Conservation (phyloP, 2,329 filamentous ascomycete genomes). For the Trichoderma sp. region DNA sequence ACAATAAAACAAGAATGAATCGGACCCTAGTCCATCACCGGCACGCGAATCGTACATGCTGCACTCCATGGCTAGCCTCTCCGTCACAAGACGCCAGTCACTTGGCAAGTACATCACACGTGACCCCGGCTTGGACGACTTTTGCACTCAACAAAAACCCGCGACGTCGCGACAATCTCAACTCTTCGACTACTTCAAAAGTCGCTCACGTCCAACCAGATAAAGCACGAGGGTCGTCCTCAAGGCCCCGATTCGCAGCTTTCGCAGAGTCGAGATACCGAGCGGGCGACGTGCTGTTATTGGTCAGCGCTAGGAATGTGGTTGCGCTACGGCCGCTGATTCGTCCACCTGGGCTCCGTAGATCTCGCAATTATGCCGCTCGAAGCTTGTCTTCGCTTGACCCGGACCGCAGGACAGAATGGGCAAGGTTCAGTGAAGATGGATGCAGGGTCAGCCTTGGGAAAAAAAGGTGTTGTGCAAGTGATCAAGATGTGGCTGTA, state of each 20-base stretch:
- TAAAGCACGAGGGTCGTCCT: constrained; percentile 17
- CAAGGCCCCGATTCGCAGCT: constrained; percentile 11
- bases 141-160: not conserved
- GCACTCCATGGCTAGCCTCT: constrained; percentile 10
- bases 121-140: not conserved
- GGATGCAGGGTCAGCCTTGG: not conserved
- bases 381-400: not conserved
- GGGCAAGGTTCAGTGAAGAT: not conserved
- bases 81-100: constrained; percentile 1
- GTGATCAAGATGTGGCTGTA: not conserved
- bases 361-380: not conserved
- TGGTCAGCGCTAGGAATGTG: constrained; percentile 25
- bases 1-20: not conserved
- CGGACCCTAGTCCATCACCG: not conserved
- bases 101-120: not conserved
- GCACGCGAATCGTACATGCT: constrained; percentile 18
- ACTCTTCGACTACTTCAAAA: not conserved
- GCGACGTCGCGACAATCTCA: not conserved
- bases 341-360: constrained; percentile 14
- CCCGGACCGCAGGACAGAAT: not conserved
- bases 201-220: constrained; percentile 18
- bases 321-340: constrained; percentile 23
- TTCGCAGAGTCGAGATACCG: not conserved
- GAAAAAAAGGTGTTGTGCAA: not conserved
- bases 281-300: not conserved